phyloP scores from a whole-genome alignment of 805 yeast genomes.

The Candida gorgasii region DNA sequence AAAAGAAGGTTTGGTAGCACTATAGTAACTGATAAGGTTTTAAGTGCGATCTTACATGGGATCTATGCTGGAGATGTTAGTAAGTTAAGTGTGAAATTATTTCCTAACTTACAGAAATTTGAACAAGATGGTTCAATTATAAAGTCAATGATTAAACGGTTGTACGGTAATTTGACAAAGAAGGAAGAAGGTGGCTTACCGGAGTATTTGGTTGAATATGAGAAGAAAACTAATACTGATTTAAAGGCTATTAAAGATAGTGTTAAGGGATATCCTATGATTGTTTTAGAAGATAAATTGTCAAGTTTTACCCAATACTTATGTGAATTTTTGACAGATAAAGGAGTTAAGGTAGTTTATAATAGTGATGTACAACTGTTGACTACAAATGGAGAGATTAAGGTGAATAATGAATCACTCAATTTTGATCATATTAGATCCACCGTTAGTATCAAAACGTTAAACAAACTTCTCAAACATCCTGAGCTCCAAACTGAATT shows the following conservation, averaged over 20 bases:
- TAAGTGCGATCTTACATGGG: slow-evolving; percentile 86
- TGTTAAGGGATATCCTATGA: slow-evolving; percentile 60
- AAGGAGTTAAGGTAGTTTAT: slow-evolving; percentile 44
- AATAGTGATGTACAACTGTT: slow-evolving; percentile 25
- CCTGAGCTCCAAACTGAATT: slow-evolving; percentile 18
- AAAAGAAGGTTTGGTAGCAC: slow-evolving; percentile 65
- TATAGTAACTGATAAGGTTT: slow-evolving; percentile 51
- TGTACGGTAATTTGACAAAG: slow-evolving; percentile 20
- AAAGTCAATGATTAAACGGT: slow-evolving; percentile 41
- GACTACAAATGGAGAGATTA: slow-evolving; percentile 18
- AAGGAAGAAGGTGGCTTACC: slow-evolving; percentile 7
- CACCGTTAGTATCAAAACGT: slow-evolving; percentile 50
- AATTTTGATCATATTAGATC: slow-evolving; percentile 59
- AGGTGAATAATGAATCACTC: slow-evolving; percentile 16
- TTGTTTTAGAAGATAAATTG: slow-evolving; percentile 58
- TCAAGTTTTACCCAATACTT: slow-evolving; percentile 51
- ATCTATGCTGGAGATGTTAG: slow-evolving; percentile 77
- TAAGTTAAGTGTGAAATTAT: slow-evolving; percentile 62
- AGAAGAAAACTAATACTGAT: slow-evolving; percentile 35
- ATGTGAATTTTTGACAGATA: slow-evolving; percentile 32
- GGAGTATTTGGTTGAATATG: slow-evolving; percentile 35
- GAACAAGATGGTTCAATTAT: slow-evolving; percentile 60
- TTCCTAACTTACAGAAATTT: slow-evolving; percentile 54
- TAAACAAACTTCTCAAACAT: slow-evolving; percentile 33
- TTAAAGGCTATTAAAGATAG: slow-evolving; percentile 34